A percentile compares a stretch with the other conserved stretches of the same genome.
Conservation (phyloP, 495 filamentous ascomycete species). For the Bacidia gigantensis region DNA sequence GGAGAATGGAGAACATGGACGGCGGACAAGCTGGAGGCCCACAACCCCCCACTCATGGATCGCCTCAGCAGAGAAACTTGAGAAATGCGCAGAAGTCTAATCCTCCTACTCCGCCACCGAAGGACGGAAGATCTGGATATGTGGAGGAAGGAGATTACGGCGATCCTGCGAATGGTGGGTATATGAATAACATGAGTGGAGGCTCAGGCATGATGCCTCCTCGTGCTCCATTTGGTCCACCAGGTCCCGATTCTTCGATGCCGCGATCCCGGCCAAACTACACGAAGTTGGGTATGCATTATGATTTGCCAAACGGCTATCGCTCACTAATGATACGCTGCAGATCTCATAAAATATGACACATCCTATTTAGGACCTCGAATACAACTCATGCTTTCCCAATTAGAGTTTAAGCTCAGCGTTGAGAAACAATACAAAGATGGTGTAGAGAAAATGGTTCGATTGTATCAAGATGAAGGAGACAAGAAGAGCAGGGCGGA, state of each 20-base stretch:
- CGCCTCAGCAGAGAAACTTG: slow-evolving; percentile 22
- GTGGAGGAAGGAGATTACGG: slow-evolving; percentile 39
- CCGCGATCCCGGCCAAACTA: slow-evolving; percentile 77
- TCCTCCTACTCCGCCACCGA: slow-evolving; percentile 49
- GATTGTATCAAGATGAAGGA: slow-evolving; percentile 94
- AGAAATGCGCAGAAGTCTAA: slow-evolving; percentile 22
- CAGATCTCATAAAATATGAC: slow-evolving; percentile 98
- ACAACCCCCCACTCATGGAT: slow-evolving; percentile 29
- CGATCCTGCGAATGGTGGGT: slow-evolving; percentile 35
- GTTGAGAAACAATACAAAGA: slow-evolving; percentile 99
- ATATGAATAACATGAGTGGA: slow-evolving; percentile 36
- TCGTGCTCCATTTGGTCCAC: slow-evolving; percentile 63
- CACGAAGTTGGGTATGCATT: slow-evolving; percentile 70
- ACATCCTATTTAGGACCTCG: slow-evolving; percentile 89
- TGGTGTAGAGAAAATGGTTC: slow-evolving; percentile 98
- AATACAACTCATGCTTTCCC: slow-evolving; percentile 97
- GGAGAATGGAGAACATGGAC: slow-evolving; percentile 51
- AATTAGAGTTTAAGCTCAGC: slow-evolving; percentile 96
- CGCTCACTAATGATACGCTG: slow-evolving; percentile 10
- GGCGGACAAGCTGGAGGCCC: slow-evolving; percentile 25
- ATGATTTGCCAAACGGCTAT: neutral
- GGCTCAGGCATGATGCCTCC: slow-evolving; percentile 66
- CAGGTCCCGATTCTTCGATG: slow-evolving; percentile 50
- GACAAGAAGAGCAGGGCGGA: slow-evolving; percentile 90
- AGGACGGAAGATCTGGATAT: slow-evolving; percentile 44